Evolutionary conservation across 768 basidiomycete genomes (phyloP).

Genomic region (Suillus paluster): DNA sequence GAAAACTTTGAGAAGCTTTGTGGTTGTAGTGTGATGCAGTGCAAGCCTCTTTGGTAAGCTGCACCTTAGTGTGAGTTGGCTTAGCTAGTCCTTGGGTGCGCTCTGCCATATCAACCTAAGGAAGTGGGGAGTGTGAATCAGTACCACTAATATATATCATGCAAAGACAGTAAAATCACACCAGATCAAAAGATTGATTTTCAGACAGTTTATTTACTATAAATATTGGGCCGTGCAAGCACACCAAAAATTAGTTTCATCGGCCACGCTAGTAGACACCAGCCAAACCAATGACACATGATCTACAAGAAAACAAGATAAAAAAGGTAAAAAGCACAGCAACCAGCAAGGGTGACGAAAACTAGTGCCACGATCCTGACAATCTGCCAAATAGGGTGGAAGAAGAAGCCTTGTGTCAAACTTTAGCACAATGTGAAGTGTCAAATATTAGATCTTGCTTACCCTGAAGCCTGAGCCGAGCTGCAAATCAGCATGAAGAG

Average conservation of each 20-base stretch:
- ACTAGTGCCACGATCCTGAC: background rate
- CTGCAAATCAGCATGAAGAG: conserved; percentile 7
- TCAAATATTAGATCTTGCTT: background rate
- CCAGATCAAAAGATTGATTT: too few relatives aligned
- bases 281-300: background rate
- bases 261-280: too few relatives aligned
- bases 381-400: background rate
- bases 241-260: too few relatives aligned
- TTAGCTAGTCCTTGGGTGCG: too few relatives aligned
- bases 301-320: background rate
- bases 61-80: background rate
- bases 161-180: too few relatives aligned
- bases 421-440: too few relatives aligned
- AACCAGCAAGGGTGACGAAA: background rate
- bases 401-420: too few relatives aligned
- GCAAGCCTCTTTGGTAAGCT: background rate
- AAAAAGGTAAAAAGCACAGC: background rate
- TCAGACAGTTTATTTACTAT: too few relatives aligned
- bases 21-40: background rate
- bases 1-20: background rate
- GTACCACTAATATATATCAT: too few relatives aligned
- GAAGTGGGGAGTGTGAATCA: background rate
- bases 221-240: too few relatives aligned
- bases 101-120: background rate
- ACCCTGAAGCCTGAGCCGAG: background rate